These are phyloP conservation scores for Sclerotinia subarctica DNA, from an alignment of 2,329 filamentous ascomycete species.

Conservation along the genomic window DNA sequence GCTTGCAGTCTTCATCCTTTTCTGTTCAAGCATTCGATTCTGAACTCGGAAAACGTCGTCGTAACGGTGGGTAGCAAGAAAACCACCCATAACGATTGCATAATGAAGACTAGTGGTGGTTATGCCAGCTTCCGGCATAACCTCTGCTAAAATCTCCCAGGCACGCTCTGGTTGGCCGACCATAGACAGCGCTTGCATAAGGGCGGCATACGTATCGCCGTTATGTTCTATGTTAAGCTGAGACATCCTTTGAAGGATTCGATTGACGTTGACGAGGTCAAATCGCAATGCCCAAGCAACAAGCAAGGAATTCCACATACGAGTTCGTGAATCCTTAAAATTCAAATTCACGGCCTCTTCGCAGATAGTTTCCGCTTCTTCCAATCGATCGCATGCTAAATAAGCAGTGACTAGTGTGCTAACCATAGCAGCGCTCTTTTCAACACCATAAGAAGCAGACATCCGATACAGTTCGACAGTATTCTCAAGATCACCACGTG, in stretches of 20 bases:
- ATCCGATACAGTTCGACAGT: constrained; percentile 63
- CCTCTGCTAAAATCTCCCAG: constrained; percentile 49
- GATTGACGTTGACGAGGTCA: constrained; percentile 52
- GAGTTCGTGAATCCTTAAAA: constrained; percentile 52
- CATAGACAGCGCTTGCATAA: constrained; percentile 57
- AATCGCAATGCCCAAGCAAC: constrained; percentile 64
- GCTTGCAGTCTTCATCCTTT: constrained; percentile 43
- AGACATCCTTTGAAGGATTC: constrained; percentile 55
- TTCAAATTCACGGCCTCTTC: constrained; percentile 51
- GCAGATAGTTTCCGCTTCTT: constrained; percentile 58
- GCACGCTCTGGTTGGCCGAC: constrained; percentile 54
- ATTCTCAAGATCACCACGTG: constrained; percentile 68
- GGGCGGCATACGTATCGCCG: constrained; percentile 55
- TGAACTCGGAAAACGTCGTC: constrained; percentile 49
- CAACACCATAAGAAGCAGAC: constrained; percentile 53
- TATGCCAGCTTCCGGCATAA: constrained; percentile 48
- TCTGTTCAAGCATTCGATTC: constrained; percentile 41
- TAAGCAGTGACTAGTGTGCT: constrained; percentile 66
- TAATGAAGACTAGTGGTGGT: constrained; percentile 49
- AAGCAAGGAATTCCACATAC: constrained; percentile 77
- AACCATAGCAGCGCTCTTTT: constrained; percentile 56
- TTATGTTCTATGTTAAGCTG: constrained; percentile 50
- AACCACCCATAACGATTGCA: constrained; percentile 52
- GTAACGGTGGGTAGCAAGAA: constrained; percentile 37
- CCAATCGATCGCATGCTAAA: constrained; percentile 53